Base-by-base conservation (phyloP, 306 rosid species). In the Ammopiptanthus mongolicus region DNA sequence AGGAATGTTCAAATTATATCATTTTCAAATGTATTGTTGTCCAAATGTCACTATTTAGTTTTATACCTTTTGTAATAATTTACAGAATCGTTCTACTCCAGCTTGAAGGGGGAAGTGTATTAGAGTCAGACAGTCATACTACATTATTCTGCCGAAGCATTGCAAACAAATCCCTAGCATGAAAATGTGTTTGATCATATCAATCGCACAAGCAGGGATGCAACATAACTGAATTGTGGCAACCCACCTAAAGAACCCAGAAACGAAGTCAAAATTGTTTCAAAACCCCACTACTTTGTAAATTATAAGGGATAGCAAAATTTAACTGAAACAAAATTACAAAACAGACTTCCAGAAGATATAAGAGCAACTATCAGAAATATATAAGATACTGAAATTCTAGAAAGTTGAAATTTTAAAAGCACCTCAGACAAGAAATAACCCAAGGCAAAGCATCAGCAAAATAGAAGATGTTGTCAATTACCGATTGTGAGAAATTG, bases 101-200 rank as follows among this genome's bases (percentile, higher is more conserved):
- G 36, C 36, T 31, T 4, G 36, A 31, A 31, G 36, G 36, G 6
- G 6, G 6, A 0, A 31, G 34, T 31, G 36, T 4, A 31, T 31
- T 31, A 31, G 6, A 25, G 28, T 25, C 28, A 25, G 1, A 31
- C 1, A 31, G 36, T 31, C 36, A 31, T 31, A 4, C 36, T 31
- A 31, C 36, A 31, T 31, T 4, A 6, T 4, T 31, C 36, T 31
- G 5, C 36, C 0, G 6, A 31, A 52, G 53, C 67, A 65, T 47
- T 71, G 18, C 23, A 3, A 25, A 48, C 67, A 75, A 85, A 29
- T 69, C 56, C 13, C 10, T 46, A 41, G 34, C 13, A 78, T 1
- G 55, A 57, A 52, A 79, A 31, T 52, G 53, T 68, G 51, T 69
- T 65, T 36, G 74, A 73, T 53, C 56, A 63, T 50, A 55, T 63